Evolutionary conservation across 805 yeast species (phyloP).

Genomic region (Cyberlindnera nakhonratchasimensis): DNA sequence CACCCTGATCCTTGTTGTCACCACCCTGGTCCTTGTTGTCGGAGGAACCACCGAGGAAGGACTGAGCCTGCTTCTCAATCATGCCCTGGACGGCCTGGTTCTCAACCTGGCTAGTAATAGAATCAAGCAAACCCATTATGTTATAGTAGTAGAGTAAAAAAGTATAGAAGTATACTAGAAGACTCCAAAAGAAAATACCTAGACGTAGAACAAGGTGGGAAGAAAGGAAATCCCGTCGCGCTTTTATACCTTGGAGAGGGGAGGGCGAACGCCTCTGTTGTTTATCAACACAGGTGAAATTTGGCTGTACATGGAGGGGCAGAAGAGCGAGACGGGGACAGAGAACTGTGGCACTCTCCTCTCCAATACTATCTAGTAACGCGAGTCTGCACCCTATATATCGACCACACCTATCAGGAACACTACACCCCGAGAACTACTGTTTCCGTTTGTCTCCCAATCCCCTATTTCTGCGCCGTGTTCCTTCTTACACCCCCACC

Average conservation of each 20-base stretch:
- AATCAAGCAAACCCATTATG: conserved; percentile 25
- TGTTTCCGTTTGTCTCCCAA: too few relatives aligned
- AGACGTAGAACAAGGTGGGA: background rate
- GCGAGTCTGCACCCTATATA: too few relatives aligned
- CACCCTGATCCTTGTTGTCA: background rate
- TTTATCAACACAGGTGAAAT: conserved; percentile 7
- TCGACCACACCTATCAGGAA: too few relatives aligned
- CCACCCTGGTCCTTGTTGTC: conserved; percentile 2
- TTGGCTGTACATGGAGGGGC: conserved; percentile 5
- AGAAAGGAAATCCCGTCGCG: conserved; percentile 1
- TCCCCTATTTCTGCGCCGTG: too few relatives aligned
- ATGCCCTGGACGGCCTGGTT: conserved; percentile 17
- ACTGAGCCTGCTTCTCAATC: conserved; percentile 15
- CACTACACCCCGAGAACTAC: too few relatives aligned
- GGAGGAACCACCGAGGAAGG: conserved; percentile 9
- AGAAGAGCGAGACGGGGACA: background rate
- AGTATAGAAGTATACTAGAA: background rate
- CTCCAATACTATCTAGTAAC: background rate
- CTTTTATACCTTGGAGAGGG: conserved; percentile 1
- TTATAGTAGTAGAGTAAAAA: background rate
- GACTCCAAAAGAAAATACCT: too few relatives aligned
- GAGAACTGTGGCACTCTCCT: background rate
- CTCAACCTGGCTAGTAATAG: conserved; percentile 18
- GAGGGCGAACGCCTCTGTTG: background rate
- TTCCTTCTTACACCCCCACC: too few relatives aligned